phyloP scores from a whole-genome alignment of 352 stramenopile species.

The Pythium oligandrum region DNA sequence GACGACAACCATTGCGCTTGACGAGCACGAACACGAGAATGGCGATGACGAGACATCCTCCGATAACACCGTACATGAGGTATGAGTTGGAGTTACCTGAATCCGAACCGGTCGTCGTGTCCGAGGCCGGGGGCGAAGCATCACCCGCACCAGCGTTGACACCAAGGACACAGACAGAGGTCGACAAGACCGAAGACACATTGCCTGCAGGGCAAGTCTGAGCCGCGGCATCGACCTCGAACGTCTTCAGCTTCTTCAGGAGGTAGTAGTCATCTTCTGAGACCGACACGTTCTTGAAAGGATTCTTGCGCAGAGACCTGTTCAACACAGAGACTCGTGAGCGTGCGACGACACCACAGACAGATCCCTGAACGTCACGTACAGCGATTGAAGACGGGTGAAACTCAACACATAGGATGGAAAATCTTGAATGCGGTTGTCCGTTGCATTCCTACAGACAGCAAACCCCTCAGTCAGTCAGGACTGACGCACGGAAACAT shows the following conservation, averaged over 20 bases:
- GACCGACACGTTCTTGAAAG: background rate
- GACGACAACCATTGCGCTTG: constrained; percentile 10
- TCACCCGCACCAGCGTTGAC: background rate
- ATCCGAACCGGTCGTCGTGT: constrained; percentile 10
- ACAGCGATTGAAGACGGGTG: background rate
- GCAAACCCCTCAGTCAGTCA: background rate
- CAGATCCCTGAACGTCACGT: background rate
- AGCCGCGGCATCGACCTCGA: background rate
- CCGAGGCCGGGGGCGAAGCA: background rate
- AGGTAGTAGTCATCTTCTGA: background rate
- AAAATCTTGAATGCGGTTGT: background rate
- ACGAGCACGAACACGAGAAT: constrained; percentile 44
- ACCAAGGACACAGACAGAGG: background rate
- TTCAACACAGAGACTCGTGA: background rate
- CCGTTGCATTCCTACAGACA: constrained; percentile 6
- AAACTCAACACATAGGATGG: constrained; percentile 1
- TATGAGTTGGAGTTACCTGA: constrained; percentile 34
- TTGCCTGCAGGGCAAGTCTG: background rate
- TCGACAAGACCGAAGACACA: background rate
- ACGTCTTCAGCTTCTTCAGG: background rate
- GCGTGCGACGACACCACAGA: background rate
- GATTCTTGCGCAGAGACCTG: background rate
- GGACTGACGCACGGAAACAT: background rate
- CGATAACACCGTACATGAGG: constrained; percentile 43
- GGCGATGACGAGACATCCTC: constrained; percentile 38